phyloP scores from a whole-genome alignment of 495 filamentous ascomycete species.

The Aspergillus asperescens region DNA sequence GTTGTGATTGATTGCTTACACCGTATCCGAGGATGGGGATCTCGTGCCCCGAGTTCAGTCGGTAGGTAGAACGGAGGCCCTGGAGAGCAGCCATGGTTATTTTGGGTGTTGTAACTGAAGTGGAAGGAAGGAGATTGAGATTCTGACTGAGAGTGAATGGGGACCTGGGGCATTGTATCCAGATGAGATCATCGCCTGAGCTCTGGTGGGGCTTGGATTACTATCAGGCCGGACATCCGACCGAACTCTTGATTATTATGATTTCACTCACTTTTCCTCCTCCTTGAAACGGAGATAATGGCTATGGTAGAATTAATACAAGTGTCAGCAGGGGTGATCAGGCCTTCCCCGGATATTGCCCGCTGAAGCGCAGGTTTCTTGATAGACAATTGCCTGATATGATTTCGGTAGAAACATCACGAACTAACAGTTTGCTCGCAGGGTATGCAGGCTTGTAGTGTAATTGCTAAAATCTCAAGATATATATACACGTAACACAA shows the following conservation, averaged over 20 bases:
- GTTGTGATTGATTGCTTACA: conserved; percentile 39
- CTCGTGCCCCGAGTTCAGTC: conserved; percentile 68
- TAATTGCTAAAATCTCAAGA: neutral
- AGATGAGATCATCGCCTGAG: conserved; percentile 3
- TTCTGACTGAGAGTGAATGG: neutral
- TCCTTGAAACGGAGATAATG: too few species aligned
- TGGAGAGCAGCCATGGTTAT: conserved; percentile 26
- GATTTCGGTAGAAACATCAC: too few species aligned
- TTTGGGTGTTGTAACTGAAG: neutral
- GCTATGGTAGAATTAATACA: too few species aligned
- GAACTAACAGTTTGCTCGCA: neutral
- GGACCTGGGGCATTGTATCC: neutral
- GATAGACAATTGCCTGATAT: too few species aligned
- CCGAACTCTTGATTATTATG: neutral
- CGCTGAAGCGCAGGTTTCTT: too few species aligned
- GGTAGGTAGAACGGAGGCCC: conserved; percentile 29
- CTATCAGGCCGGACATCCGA: neutral
- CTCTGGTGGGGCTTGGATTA: conserved; percentile 2
- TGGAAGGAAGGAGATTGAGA: neutral
- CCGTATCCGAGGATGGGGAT: conserved; percentile 75
- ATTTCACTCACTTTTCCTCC: too few species aligned
- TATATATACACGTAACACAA: conserved; percentile 12
- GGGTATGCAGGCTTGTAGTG: neutral
- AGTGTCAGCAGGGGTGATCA: too few species aligned
- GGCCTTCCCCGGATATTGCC: too few species aligned